Percentiles rank a stretch among this genome's conserved stretches.
These are phyloP conservation scores for Heterobasidion occidentale DNA, from an alignment of 1,284 basidiomycete genomes.

Conservation along the genomic window DNA sequence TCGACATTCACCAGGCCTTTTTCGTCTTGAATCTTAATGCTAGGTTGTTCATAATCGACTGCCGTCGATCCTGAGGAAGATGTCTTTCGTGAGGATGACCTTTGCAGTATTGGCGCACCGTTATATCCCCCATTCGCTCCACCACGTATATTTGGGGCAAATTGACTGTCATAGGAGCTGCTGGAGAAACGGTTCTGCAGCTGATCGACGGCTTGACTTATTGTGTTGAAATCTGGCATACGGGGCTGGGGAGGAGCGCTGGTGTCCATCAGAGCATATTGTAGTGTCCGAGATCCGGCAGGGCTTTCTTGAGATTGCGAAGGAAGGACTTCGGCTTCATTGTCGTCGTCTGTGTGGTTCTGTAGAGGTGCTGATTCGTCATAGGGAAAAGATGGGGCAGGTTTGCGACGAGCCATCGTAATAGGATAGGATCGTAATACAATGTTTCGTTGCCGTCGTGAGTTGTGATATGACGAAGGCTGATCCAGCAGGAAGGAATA, in stretches of 20 bases:
- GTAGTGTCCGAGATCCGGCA: neutral
- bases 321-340: neutral
- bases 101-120: constrained; percentile 2
- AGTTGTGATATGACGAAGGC: too few relatives aligned
- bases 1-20: neutral
- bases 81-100: constrained; percentile 2
- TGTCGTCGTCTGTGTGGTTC: neutral
- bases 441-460: too few relatives aligned
- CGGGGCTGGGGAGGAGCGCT: neutral
- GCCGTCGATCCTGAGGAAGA: constrained; percentile 3
- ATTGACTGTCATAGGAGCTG: neutral
- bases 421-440: neutral
- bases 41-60: neutral
- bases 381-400: neutral
- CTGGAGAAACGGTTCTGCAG: constrained; percentile 7
- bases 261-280: neutral
- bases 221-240: constrained; percentile 8
- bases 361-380: neutral
- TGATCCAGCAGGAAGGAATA: too few relatives aligned
- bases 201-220: constrained; percentile 9
- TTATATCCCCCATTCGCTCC: neutral
- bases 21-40: constrained; percentile 5
- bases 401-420: neutral
- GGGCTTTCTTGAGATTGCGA: neutral
- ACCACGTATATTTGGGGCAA: neutral